phyloP scores from a whole-genome alignment of 2,329 filamentous ascomycete genomes.

The Plectosphaerella cucumerina region DNA sequence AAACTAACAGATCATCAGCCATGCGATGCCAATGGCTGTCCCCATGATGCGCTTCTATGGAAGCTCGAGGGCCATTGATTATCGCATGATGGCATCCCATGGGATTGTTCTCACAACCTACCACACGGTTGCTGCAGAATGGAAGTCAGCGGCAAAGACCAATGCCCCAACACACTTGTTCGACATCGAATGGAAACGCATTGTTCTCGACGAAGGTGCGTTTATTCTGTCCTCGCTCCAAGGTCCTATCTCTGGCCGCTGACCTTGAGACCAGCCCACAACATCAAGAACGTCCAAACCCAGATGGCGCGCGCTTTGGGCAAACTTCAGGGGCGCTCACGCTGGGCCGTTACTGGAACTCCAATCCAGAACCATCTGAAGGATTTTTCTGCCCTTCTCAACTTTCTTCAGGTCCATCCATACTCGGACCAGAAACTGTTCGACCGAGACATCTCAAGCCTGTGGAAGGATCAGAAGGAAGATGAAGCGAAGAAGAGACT shows the following conservation, averaged over 20 bases:
- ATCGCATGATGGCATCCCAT: conserved; percentile 9
- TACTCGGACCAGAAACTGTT: conserved; percentile 33
- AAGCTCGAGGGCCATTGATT: not conserved
- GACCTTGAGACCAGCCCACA: conserved; percentile 27
- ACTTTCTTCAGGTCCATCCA: conserved; percentile 37
- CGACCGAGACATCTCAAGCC: conserved; percentile 28
- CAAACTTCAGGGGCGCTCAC: conserved; percentile 25
- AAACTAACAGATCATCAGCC: not conserved
- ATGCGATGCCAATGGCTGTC: not conserved
- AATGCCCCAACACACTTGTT: conserved; percentile 21
- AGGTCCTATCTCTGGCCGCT: not conserved
- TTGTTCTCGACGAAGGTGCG: conserved; percentile 35
- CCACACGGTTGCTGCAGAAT: conserved; percentile 32
- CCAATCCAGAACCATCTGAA: conserved; percentile 41
- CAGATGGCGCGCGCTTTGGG: conserved; percentile 31
- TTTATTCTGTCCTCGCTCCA: not conserved
- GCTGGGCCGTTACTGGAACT: conserved; percentile 46
- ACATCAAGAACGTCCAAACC: conserved; percentile 30
- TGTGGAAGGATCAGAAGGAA: conserved; percentile 32
- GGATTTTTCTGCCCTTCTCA: conserved; percentile 37
- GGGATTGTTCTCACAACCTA: conserved; percentile 36
- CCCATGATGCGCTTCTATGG: not conserved
- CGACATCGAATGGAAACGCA: conserved; percentile 28
- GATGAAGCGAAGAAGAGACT: conserved; percentile 33
- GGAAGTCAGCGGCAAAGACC: conserved; percentile 11